phyloP scores from a whole-genome alignment of 2,329 filamentous ascomycete genomes.

The Pseudocercospora musae region DNA sequence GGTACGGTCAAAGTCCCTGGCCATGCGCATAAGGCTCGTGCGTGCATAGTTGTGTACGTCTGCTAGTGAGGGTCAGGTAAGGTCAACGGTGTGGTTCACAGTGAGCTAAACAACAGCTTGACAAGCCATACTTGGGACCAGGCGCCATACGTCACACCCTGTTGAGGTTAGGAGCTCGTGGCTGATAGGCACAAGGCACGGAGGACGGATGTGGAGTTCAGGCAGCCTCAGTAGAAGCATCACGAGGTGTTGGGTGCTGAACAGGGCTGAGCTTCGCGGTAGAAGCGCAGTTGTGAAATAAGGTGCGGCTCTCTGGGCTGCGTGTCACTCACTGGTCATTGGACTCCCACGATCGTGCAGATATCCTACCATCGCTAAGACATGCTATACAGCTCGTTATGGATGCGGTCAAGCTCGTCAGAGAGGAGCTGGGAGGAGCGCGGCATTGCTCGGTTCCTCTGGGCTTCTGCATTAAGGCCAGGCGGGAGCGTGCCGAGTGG shows the following conservation, averaged over 20 bases:
- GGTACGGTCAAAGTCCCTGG: not conserved
- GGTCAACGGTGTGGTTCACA: conserved; percentile 7
- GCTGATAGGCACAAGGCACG: conserved; percentile 5
- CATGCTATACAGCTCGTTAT: conserved; percentile 7
- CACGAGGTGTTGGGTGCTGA: conserved; percentile 4
- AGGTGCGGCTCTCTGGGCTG: conserved; percentile 20
- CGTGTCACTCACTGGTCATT: conserved; percentile 13
- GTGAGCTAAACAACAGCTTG: conserved; percentile 5
- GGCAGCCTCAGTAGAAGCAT: conserved; percentile 19
- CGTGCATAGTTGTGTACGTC: not conserved
- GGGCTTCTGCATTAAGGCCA: not conserved
- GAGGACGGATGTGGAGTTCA: conserved; percentile 12
- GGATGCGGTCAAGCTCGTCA: conserved; percentile 2
- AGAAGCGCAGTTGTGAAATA: conserved; percentile 12
- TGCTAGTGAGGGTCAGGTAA: conserved; percentile 3
- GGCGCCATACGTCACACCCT: conserved; percentile 16
- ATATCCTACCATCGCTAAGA: conserved; percentile 15
- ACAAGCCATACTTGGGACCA: not conserved
- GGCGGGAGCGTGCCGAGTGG: not conserved
- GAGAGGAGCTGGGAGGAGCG: conserved; percentile 6
- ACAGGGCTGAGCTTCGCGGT: not conserved
- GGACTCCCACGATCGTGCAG: conserved; percentile 7
- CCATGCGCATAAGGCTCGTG: conserved; percentile 2
- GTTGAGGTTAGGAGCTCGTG: conserved; percentile 7
- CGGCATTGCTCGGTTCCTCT: conserved; percentile 11